Base-by-base conservation (phyloP, 805 yeast genomes). In the Yamadazyma sp. region DNA sequence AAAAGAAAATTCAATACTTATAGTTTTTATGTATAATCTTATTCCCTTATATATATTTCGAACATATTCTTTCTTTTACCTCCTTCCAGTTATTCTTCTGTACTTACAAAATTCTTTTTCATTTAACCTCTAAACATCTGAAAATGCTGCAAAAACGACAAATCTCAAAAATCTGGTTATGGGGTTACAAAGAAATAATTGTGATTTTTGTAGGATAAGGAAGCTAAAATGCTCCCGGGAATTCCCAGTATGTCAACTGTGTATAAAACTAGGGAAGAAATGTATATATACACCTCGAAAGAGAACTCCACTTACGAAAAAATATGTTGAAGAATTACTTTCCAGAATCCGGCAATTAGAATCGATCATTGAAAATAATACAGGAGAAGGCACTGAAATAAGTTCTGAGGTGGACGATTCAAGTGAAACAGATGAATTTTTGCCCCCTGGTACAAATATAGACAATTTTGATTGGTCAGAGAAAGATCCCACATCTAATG, bases 221-320 rank as follows among this genome's bases (percentile, higher is more conserved):
- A 45, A 45, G 30, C 31, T 45, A 3, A 45, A 43, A 34, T 45
- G 49, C 23, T 31, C 37, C 15, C 31, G 38, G 21, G 40, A 38
- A 20, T 9, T 23, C 5, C 37, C 41, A 2, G 20, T 17, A 9
- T 44, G 45, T 27, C 27, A 21, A 25, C 22, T 17, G 21, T 44
- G 48, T 20, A 35, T 35, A 6, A 12, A 33, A 21, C 34, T 19
- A 11, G 27, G 30, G 5, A 40, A 41, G 27, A 31, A 31, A 12
- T 44, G 48, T 30, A 15, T 27, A 5, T 44, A 40, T 29, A 27
- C 47, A 1, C 42, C 47, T 3, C 26, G 35, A 29, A 23, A 28
- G 20, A 21, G 43, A 22, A 17, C 24, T 11, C 25, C 33, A 4
- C 13, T 40, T n/a, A 40, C 47, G 1, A 43, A 37, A 26, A 29